Evolutionary conservation across 768 basidiomycete genomes (phyloP), one percentile per base, ranked within the genome.

Genomic region (Fibroporia radiculosa): DNA sequence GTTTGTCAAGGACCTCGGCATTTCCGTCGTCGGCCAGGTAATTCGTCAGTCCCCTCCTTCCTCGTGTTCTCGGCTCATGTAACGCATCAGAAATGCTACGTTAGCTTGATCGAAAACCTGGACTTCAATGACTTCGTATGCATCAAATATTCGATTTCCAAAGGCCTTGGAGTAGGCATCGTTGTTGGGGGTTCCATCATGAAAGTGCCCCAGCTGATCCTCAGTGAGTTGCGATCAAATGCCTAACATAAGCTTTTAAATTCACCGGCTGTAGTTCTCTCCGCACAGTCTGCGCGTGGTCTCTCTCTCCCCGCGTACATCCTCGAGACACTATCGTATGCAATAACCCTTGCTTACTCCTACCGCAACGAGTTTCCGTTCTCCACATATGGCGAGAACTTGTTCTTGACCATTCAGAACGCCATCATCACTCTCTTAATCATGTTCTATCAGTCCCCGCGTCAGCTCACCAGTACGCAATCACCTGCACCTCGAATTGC

Each of bases 381-480:
- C 72, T 91, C 89, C 16, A 97, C 96, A 0, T 99, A 97, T 48
- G 96, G 96, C 57, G 96, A 99, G 65, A 97, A 95, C 70, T 62
- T 93, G 45, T 97, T 97, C 78, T 75, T 98, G 39, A 82, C 89
- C 24, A 57, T 92, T 47, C 92, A 95, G 65, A 92, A 95, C 68
- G 70, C 84, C 54, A 49, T 87, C 66, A 91, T 97, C 61, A 91
- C 90, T 13, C 72, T 92, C 57, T 79, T 93, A 54, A 95, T 95
- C 63, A 73, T 93, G 40, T 67, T 68, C 62, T 83, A 85, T 57
- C 56, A 74, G 12, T 72, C 77, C 6, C 55, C 64, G 10, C 41
- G 47, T 2, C 60, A 57, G 37, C 51, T 52, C 18, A 50, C 47
- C 3, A 56, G 57, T 35, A 48, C 55, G 4, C 31, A 47, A 1